Evolutionary conservation across 192 early-diverging fungal species (phyloP).

Genomic region (Podila horticola): DNA sequence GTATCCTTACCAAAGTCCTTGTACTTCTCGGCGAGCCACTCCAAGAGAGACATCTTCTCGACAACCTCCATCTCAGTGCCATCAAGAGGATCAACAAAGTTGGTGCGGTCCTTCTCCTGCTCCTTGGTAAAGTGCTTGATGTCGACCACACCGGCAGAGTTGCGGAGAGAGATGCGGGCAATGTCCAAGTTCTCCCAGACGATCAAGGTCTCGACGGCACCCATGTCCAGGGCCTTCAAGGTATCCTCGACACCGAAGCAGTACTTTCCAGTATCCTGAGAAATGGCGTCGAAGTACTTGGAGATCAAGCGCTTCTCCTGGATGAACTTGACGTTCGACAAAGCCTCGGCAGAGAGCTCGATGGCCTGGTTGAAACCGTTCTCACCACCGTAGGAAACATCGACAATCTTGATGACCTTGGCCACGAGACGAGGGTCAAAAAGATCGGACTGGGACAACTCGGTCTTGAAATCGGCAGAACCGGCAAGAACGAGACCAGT

Average conservation of each 20-base stretch:
- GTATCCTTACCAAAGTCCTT: slow-evolving; percentile 83
- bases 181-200: slow-evolving; percentile 96
- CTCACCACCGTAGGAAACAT: slow-evolving; percentile 99
- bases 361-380: slow-evolving; percentile 99
- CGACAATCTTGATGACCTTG: slow-evolving; percentile 94
- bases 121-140: slow-evolving; percentile 84
- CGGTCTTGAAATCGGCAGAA: slow-evolving; percentile 99
- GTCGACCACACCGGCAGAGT: slow-evolving; percentile 68
- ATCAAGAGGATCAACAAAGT: slow-evolving; percentile 74
- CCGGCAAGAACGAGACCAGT: slow-evolving; percentile 94
- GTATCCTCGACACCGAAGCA: slow-evolving; percentile 97
- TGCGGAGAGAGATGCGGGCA: slow-evolving; percentile 81
- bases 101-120: slow-evolving; percentile 82
- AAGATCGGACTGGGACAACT: slow-evolving; percentile 93
- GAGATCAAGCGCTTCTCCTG: slow-evolving; percentile 98
- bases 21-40: slow-evolving; percentile 99
- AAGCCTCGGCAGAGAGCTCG: slow-evolving; percentile 87
- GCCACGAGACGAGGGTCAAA: slow-evolving; percentile 92
- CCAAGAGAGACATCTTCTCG: slow-evolving; percentile 84
- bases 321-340: slow-evolving; percentile 98
- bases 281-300: slow-evolving; percentile 98
- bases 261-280: slow-evolving; percentile 95
- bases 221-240: slow-evolving; percentile 93
- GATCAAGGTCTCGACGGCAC: slow-evolving; percentile 99
- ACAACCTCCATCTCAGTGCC: slow-evolving; percentile 85